Conservation (phyloP, 2,329 filamentous ascomycete genomes). For the Leptodontidium sp. region DNA sequence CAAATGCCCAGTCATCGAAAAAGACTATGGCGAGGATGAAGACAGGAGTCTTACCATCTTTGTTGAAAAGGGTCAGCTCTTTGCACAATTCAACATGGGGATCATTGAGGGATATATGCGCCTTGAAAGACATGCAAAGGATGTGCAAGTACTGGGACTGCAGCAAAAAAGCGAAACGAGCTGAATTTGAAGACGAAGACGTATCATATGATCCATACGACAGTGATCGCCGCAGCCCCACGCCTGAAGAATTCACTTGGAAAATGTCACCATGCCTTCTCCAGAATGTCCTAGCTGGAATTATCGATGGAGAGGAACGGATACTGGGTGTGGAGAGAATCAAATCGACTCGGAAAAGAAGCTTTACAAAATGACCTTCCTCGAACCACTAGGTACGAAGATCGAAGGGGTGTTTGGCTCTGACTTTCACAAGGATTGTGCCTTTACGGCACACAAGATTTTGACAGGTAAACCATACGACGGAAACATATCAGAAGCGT, state of each 20-base stretch:
- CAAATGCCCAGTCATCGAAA: conserved; percentile 1
- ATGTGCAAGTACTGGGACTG: neutral
- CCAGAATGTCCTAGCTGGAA: neutral
- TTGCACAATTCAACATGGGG: neutral
- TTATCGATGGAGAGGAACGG: neutral
- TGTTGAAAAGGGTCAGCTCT: neutral
- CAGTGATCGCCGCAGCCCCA: neutral
- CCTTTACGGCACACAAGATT: neutral
- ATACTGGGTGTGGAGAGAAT: neutral
- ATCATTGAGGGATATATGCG: conserved; percentile 1
- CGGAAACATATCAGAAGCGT: neutral
- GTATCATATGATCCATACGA: neutral
- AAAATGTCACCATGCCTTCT: neutral
- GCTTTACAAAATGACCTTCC: neutral
- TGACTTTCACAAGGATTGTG: neutral
- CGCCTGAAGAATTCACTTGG: neutral
- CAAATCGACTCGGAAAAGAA: neutral
- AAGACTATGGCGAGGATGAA: neutral
- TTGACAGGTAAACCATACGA: neutral
- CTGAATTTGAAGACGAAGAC: neutral
- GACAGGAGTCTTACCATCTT: neutral
- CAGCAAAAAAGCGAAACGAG: neutral
- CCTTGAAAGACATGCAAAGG: neutral
- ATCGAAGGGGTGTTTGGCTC: neutral
- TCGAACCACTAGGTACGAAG: neutral